Conservation (phyloP, 345 rosid genomes). For the Clausena lansium region DNA sequence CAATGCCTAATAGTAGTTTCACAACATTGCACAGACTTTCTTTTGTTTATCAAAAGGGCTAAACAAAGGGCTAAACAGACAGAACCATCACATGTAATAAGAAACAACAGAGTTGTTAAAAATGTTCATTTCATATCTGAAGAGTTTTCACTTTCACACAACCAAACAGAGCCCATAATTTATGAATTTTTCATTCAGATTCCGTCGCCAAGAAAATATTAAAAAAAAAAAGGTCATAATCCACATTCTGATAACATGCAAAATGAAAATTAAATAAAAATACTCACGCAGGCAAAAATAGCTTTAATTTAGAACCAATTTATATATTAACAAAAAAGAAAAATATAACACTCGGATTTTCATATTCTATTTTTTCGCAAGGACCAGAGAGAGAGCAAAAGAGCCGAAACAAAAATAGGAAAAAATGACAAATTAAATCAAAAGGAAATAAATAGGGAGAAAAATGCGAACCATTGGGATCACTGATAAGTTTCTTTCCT, state of each 20-base stretch:
- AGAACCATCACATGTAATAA: too few species aligned
- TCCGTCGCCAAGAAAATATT: not conserved
- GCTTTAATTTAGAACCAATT: not conserved
- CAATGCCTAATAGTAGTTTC: not conserved
- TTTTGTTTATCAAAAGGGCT: not conserved
- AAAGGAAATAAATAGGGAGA: not conserved
- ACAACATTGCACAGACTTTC: not conserved
- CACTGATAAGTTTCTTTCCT: constrained; percentile 88
- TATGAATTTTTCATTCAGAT: not conserved
- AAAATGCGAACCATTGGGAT: constrained; percentile 67
- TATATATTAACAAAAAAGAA: not conserved
- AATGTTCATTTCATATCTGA: not conserved
- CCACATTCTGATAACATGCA: not conserved
- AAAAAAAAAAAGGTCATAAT: not conserved
- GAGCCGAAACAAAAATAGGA: not conserved
- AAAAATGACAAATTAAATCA: not conserved
- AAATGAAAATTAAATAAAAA: not conserved
- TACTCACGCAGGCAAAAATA: not conserved
- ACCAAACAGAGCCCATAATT: not conserved
- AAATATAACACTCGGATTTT: not conserved
- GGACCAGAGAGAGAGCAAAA: constrained; percentile 14
- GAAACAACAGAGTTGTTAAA: too few species aligned
- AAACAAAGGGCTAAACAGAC: not conserved
- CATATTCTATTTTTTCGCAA: constrained; percentile 1
- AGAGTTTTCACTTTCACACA: not conserved